Base-by-base conservation (phyloP, 768 basidiomycete genomes). In the Hygrocybe punicea region DNA sequence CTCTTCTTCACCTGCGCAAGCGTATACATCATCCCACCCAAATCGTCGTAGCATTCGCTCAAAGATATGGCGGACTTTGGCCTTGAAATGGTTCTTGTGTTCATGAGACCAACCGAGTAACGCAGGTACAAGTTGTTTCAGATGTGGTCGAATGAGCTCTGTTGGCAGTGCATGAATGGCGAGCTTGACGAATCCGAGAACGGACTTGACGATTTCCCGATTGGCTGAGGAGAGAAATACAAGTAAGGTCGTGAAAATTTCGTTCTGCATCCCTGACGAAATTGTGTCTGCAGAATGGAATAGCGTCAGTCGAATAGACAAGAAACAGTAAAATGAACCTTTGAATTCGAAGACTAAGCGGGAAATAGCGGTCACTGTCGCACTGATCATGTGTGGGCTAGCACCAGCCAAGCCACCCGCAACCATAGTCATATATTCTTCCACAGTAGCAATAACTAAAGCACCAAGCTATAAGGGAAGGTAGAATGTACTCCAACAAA, bases 11-110 rank as follows among this genome's bases (percentile, higher is more conserved):
- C 82, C 83, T 2, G 84, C 81, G 65, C 82, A 85, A 34, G 83
- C 77, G 66, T 89, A 84, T 1, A 99, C 84, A 44, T 87, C 87
- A 39, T 94, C 85, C 81, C 84, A 97, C 0, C 86, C 87, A 66
- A 97, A 97, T 60, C 93, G 82, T 60, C 96, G 78, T 61, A 98
- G 81, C 83, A 98, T 86, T 47, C 96, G 84, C 76, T 98, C 96
- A 64, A 98, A 95, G 62, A 98, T 94, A 70, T 98, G 95, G 44
- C 93, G 85, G 21, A 97, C 93, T 76, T 98, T 98, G 50, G 82
- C 78, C 71, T 98, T 98, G 84, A 99, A 98, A 68, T 98, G 97
- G 65, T 98, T 98, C 70, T 96, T 96, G 74, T 98, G 96, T 67
- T 98, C 95, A 67, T 97, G 93, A 5, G 93, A 92, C 93, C 97